Evolutionary conservation across 495 filamentous ascomycete genomes (phyloP), one percentile per base, ranked within the genome.

Genomic region (Trichoderma parareesei): DNA sequence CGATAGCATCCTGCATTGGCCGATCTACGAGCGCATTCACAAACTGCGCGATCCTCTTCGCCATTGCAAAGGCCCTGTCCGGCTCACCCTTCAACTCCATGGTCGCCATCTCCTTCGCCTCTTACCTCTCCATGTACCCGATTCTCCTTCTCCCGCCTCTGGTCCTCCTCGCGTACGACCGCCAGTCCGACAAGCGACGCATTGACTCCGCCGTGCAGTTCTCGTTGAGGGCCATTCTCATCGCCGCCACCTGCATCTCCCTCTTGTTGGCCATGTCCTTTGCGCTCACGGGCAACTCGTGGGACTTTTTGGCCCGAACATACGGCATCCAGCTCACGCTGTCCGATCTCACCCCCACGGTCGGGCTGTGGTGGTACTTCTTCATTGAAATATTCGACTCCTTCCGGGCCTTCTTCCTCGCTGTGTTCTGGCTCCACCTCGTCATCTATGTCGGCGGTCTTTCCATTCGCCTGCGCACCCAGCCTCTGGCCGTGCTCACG

Each of bases 331-430:
- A 93, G 69, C 81, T 98, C 14, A 85, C 94, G 4, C 85, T 98
- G 4, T 92, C 92, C 1, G 95, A 98, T 76, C 79, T 98, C 53
- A 93, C 93, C 0, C 94, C 94, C 33, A 98, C 98, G 68, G 87
- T 95, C 46, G 94, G 94, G 2, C 82, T 98, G 0, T 98, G 94
- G 94, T 98, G 94, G 94, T 98, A 98, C 77, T 98, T 98, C 76
- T 98, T 98, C 77, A 95, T 93, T 69, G 94, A 98, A 77, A 98
- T 98, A 86, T 98, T 98, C 73, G 94, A 98, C 75, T 93, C 92
- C 5, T 98, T 98, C 82, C 86, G 94, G 33, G 88, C 89, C 61
- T 98, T 98, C 80, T 98, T 98, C 81, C 82, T 98, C 3, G 95
- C 90, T 27, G 92, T 98, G 6, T 98, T 98, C 75, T 97, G 95